Evolutionary conservation across 106 monocot species (phyloP), one percentile per base, ranked within the genome.

Genomic region (Chionographis japonica): DNA sequence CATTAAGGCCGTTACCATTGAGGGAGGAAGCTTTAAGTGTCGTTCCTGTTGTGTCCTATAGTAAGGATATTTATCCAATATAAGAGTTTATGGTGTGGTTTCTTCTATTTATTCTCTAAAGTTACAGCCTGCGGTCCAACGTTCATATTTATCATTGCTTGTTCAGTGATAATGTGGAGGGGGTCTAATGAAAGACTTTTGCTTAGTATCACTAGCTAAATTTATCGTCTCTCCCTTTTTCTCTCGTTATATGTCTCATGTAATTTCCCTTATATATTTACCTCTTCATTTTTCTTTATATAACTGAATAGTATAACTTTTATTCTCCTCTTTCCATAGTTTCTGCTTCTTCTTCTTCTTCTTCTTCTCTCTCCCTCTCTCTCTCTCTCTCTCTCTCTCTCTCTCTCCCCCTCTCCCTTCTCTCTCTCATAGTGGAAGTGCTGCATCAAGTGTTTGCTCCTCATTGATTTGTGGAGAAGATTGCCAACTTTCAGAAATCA

Each of bases 361-460:
- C 79, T 78, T 91, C 73, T 75, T 81, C 66, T 79, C 74, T 84
- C 62, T n/a, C n/a, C n/a, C n/a, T n/a, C n/a, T n/a, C n/a, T n/a
- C n/a, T n/a, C n/a, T n/a, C n/a, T n/a, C n/a, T n/a, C n/a, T n/a
- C n/a, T n/a, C n/a, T n/a, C n/a, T n/a, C n/a, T n/a, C n/a, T n/a
- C n/a, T n/a, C n/a, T n/a, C n/a, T n/a, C n/a, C n/a, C n/a, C n/a
- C n/a, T n/a, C n/a, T n/a, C n/a, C n/a, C n/a, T n/a, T n/a, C n/a
- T n/a, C n/a, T n/a, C n/a, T n/a, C n/a, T n/a, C n/a, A n/a, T n/a
- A n/a, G 94, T 91, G 60, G 94, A 94, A 62, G 90, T 94, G 70
- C 94, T 94, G 73, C 94, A 94, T 75, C 94, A 94, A 94, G 94
- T 94, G 15, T 91, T 94, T 83, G 85, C 94, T 83, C 94, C 94